A percentile compares a stretch with the other conserved stretches of the same genome.
These are phyloP conservation scores for Rutstroemia sydowiana DNA, from an alignment of 2,329 filamentous ascomycete species.

Conservation along the genomic window DNA sequence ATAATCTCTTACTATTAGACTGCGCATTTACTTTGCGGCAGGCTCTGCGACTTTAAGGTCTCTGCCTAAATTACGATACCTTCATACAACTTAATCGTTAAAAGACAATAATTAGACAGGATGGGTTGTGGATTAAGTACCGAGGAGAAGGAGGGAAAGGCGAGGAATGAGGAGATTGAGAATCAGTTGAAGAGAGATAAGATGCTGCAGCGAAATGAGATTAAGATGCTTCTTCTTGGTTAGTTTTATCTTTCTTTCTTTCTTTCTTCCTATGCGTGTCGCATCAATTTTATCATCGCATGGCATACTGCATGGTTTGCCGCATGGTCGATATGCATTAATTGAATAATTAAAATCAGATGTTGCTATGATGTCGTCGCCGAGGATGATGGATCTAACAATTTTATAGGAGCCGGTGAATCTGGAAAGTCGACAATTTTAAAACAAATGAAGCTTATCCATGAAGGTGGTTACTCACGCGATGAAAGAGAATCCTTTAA, in stretches of 20 bases:
- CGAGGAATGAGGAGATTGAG: slow-evolving; percentile 99
- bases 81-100: slow-evolving; percentile 9
- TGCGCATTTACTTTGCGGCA: slow-evolving; percentile 50
- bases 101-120: slow-evolving; percentile 42
- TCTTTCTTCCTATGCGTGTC: too few species aligned
- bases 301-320: neutral
- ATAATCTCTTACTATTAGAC: slow-evolving; percentile 33
- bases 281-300: neutral
- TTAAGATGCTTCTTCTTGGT: slow-evolving; percentile 99
- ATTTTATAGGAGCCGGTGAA: slow-evolving; percentile 64
- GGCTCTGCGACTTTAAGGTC: slow-evolving; percentile 8
- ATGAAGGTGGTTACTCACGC: slow-evolving; percentile 96
- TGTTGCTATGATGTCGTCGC: too few species aligned
- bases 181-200: slow-evolving; percentile 98
- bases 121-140: slow-evolving; percentile 99
- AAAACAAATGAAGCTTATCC: slow-evolving; percentile 98
- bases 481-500: slow-evolving; percentile 94
- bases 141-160: slow-evolving; percentile 99
- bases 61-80: neutral
- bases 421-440: slow-evolving; percentile 91
- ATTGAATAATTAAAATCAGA: neutral
- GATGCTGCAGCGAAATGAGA: slow-evolving; percentile 98
- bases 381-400: slow-evolving; percentile 9
- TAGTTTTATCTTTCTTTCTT: slow-evolving; percentile 37
- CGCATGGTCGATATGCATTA: neutral